These are phyloP conservation scores for Canna indica DNA, from an alignment of 176 grass and related monocot genomes.

Conservation along the genomic window DNA sequence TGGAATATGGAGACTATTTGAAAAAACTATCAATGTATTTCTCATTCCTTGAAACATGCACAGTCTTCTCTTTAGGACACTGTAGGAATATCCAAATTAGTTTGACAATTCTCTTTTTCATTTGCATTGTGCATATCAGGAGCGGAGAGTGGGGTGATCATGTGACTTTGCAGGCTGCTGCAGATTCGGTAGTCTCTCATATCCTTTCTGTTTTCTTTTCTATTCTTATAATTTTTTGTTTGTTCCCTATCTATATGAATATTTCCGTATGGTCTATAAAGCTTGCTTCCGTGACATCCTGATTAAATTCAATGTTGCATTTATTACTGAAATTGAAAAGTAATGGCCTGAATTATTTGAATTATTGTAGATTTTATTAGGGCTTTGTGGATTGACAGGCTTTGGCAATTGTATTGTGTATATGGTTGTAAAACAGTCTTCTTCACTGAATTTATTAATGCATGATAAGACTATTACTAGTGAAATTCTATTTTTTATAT, in stretches of 20 bases:
- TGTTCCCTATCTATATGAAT: not conserved
- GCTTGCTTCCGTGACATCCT: not conserved
- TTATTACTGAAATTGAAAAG: not conserved
- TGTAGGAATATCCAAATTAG: not conserved
- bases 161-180: slow-evolving; percentile 15
- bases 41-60: not conserved
- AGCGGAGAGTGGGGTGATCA: slow-evolving; percentile 14
- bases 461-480: too few species aligned
- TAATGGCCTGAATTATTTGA: not conserved
- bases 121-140: not conserved
- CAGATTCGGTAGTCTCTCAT: slow-evolving; percentile 11
- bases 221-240: not conserved
- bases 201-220: not conserved
- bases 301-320: not conserved
- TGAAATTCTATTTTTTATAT: too few species aligned
- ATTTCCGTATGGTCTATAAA: not conserved
- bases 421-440: too few species aligned
- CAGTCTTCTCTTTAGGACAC: not conserved
- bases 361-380: not conserved
- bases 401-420: too few species aligned
- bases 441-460: too few species aligned
- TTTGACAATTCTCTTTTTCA: not conserved
- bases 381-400: not conserved
- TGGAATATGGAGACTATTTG: slow-evolving; percentile 12
- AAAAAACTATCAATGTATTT: slow-evolving; percentile 12